Evolutionary conservation across 148 eudicot species (phyloP).

Genomic region (Pharnaceum exiguum): DNA sequence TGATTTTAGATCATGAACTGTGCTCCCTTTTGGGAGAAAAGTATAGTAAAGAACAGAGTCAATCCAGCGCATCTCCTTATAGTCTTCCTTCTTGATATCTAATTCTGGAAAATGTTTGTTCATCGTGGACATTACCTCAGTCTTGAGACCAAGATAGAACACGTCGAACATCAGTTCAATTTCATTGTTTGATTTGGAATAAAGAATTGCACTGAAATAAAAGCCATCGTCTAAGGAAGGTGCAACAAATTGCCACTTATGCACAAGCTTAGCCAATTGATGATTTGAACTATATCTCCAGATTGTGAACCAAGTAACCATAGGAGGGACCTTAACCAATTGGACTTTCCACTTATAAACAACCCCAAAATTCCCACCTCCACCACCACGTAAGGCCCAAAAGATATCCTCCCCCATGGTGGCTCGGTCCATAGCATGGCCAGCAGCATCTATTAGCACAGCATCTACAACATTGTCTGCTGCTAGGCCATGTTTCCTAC

Average conservation of each 20-base stretch:
- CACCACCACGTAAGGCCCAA: constrained; percentile 65
- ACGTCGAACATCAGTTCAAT: too few relatives aligned
- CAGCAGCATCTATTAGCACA: constrained; percentile 34
- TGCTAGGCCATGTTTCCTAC: constrained; percentile 52
- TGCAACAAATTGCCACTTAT: constrained; percentile 54
- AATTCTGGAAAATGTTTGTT: constrained; percentile 30
- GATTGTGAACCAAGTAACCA: constrained; percentile 33
- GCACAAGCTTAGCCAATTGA: constrained; percentile 24
- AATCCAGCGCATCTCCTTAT: constrained; percentile 52
- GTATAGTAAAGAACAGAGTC: constrained; percentile 53
- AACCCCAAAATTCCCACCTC: constrained; percentile 52
- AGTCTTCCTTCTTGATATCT: constrained; percentile 16
- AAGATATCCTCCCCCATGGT: constrained; percentile 64
- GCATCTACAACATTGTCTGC: constrained; percentile 63
- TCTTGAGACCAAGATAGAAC: constrained; percentile 36
- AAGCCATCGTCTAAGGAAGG: constrained; percentile 30
- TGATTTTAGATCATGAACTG: constrained; percentile 19
- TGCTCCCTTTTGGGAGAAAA: constrained; percentile 19
- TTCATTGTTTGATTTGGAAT: too few relatives aligned
- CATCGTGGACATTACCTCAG: constrained; percentile 28
- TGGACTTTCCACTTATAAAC: constrained; percentile 50
- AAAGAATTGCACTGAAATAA: constrained; percentile 34
- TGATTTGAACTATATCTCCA: constrained; percentile 27
- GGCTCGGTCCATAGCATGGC: constrained; percentile 36
- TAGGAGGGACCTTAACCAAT: constrained; percentile 29